Evolutionary conservation across 1,139 yeast genomes (phyloP), one percentile per base, ranked within the genome.

Genomic region (Eremothecium cymbalariae): DNA sequence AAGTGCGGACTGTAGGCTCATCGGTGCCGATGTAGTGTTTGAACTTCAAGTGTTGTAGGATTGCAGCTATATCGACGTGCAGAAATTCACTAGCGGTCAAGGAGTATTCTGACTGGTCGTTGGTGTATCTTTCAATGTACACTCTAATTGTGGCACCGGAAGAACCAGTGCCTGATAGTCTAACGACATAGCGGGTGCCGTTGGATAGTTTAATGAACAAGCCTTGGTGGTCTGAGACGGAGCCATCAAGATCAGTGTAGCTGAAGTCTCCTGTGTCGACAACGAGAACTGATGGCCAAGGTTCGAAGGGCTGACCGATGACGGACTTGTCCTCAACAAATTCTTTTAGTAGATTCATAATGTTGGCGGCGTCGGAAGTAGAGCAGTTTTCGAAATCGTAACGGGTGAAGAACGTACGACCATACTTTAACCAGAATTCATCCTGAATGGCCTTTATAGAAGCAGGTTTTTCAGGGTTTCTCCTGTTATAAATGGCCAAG

Each of bases 161-260:
- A 1, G 97, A 86, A 5, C 99, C 99, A 8, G 99, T 90, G 38
- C 99, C 99, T 0, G 96, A 85, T 46, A 90, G 70, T 62, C 99
- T 79, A 32, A 85, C 84, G 28, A 93, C 84, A 39, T 88, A 74
- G 59, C 97, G 74, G 41, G 85, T 72, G 3, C 97, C 97, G 50
- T 77, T 79, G 31, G 70, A 70, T 46, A 88, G 72, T 62, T 81
- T 86, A 47, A 88, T 79, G 55, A 70, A 90, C 38, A 90, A 71
- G 29, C 99, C 99, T 67, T 90, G 99, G 56, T 86, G 78, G n/a
- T 65, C 58, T 5, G 96, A 83, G 6, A 88, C 86, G 2, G 90
- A 77, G 14, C 98, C 97, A 58, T 90, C 97, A 43, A 90, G 68
- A 58, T 93, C 98, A 13, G 95, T 88, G 67, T 90, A 90, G 17